Percentiles rank a stretch among this genome's conserved stretches.
Evolutionary conservation across 768 basidiomycete genomes (phyloP).

Genomic region (Aureoboletus auriporus): DNA sequence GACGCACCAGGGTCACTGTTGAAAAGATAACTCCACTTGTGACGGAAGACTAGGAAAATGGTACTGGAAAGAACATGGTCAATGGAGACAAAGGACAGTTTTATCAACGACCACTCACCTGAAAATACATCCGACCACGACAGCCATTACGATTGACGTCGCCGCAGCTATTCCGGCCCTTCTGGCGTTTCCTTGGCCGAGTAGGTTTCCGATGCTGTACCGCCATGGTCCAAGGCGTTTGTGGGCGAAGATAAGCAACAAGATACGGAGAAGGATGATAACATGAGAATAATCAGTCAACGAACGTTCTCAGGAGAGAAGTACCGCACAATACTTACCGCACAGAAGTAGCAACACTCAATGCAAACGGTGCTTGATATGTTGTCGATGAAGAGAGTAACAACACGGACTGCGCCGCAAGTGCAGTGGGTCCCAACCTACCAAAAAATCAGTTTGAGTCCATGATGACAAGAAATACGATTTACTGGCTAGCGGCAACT

Average conservation of each 20-base stretch:
- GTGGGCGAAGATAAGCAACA: background rate
- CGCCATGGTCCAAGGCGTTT: background rate
- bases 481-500: constrained; percentile 56
- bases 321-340: constrained; percentile 44
- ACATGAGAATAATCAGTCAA: background rate
- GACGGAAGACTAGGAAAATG: constrained; percentile 56
- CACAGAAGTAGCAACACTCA: constrained; percentile 82
- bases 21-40: constrained; percentile 71
- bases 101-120: constrained; percentile 40
- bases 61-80: constrained; percentile 31
- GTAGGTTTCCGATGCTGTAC: constrained; percentile 76
- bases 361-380: constrained; percentile 80
- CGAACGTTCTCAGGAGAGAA: background rate
- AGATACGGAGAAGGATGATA: background rate
- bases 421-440: constrained; percentile 72
- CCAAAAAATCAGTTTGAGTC: background rate
- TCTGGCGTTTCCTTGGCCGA: constrained; percentile 73
- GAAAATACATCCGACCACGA: constrained; percentile 60
- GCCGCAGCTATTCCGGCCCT: constrained; percentile 69
- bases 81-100: background rate
- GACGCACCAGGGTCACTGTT: constrained; percentile 58
- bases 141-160: constrained; percentile 60
- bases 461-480: background rate
- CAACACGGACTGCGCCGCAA: constrained; percentile 89
- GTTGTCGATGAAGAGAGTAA: constrained; percentile 70